Conservation (phyloP, 352 stramenopile species). For the Peronospora tabacina region DNA sequence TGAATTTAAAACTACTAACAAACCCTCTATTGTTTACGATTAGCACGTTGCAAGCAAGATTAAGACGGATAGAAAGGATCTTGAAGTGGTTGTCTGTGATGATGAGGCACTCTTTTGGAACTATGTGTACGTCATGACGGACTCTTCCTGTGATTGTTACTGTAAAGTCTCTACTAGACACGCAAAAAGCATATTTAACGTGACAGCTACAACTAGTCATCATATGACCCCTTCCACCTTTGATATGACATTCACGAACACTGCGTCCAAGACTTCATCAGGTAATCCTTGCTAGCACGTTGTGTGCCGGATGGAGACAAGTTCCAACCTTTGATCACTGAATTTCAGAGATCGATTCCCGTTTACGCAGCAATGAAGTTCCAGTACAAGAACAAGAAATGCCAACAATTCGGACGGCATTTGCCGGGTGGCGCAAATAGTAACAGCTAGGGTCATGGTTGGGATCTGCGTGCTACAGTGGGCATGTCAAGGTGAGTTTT, state of each 20-base stretch:
- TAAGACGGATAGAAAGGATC: slow-evolving; percentile 46
- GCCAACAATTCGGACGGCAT: slow-evolving; percentile 40
- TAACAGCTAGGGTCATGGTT: slow-evolving; percentile 43
- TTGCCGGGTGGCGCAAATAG: slow-evolving; percentile 41
- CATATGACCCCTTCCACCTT: slow-evolving; percentile 49
- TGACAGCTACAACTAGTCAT: slow-evolving; percentile 37
- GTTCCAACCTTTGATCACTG: slow-evolving; percentile 51
- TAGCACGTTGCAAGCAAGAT: slow-evolving; percentile 55
- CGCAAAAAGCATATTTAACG: slow-evolving; percentile 64
- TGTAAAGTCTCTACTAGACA: slow-evolving; percentile 67
- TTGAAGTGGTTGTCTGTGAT: slow-evolving; percentile 76
- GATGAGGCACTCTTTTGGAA: no score
- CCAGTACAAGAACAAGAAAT: slow-evolving; percentile 60
- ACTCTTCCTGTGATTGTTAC: slow-evolving; percentile 49
- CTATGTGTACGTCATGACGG: no score
- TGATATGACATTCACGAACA: slow-evolving; percentile 53
- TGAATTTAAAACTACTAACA: no score
- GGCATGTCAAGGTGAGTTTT: slow-evolving; percentile 58
- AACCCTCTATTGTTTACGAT: not conserved
- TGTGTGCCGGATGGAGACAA: slow-evolving; percentile 57
- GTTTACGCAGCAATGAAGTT: slow-evolving; percentile 58
- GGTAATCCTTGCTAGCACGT: slow-evolving; percentile 54
- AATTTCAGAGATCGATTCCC: slow-evolving; percentile 75
- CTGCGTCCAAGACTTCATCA: slow-evolving; percentile 69
- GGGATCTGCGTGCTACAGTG: slow-evolving; percentile 59